Evolutionary conservation across 805 yeast species (phyloP), one percentile per base, ranked within the genome.

Genomic region (Yarrowia hollandica): DNA sequence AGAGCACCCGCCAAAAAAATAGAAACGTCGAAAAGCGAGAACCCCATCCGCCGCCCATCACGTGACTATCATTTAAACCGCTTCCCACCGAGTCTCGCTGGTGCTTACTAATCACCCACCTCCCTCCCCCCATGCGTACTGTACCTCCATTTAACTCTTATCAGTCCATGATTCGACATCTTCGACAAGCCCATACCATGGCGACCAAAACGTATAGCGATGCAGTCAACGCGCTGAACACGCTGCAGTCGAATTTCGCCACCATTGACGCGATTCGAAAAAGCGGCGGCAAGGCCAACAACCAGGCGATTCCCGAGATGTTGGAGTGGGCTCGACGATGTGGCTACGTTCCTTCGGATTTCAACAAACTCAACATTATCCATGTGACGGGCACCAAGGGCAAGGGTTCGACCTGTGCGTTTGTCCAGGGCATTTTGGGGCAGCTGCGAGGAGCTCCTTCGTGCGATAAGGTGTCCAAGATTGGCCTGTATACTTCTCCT

Each of bases 331-430:
- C 83, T 4, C 75, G 87, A 58, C 75, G 92, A 62, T 77, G 83
- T 10, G 95, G 92, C 0, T 85, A 86, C 65, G 66, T 72, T 23
- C 83, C 88, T 1, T 65, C 74, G 3, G 96, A 88, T 63, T 83
- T 89, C 68, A 82, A 91, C 72, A 78, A 72, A 62, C 71, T 94
- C 65, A 91, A 91, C 65, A 79, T 90, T 2, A 79, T 94, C 38
- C 99, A 94, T 68, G 86, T 95, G 33, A 91, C 99, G 0, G 99
- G 99, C 18, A 94, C 99, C 1, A 94, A 94, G 71, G 99, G 99
- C 12, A 94, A 94, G 74, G 99, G 99, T 1, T 90, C 97, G 0
- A 92, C 98, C 0, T 92, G 97, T 72, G 97, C 99, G 0, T 94
- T 94, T 69, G 82, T 90, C 2, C 88, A 88, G 66, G 83, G 94